Base-by-base conservation (phyloP, 1,284 basidiomycete species). In the Leccinum variabile region DNA sequence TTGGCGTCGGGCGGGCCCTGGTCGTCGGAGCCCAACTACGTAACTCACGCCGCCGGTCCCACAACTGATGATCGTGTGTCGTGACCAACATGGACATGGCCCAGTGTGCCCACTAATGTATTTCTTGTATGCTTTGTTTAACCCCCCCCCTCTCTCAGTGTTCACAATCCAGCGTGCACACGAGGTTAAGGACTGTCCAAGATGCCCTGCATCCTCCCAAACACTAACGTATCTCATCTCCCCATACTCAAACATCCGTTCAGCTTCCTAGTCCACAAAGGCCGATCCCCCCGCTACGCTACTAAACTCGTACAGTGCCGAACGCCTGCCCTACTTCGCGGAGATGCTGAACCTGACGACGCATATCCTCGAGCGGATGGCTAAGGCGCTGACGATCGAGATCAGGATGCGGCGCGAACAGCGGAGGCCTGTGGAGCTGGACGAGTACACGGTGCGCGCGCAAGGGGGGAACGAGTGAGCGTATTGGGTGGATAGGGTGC, bases 91-190 rank as follows among this genome's bases (percentile, higher is more conserved):
- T 3, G 0, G 63, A 69, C 57, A 60, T 63, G 10, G 69, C 64
- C 10, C 65, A 70, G 63, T 69, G 55, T 13, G 65, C 59, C 8
- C 3, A 16, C n/a, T 9, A 13, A 32, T 30, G 30, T 30, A 30
- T 8, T 30, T 30, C 0, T 35, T 1, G 33, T 35, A 35, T 13
- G 33, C 11, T 35, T 35, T 2, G 33, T 35, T 35, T 11, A 35
- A 5, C 16, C 16, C 13, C 4, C n/a, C 25, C 13, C 50, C 28
- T 16, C 13, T 53, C 28, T 16, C 62, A 82, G 81, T 63, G 75
- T 78, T 16, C 81, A 82, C 61, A 80, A 77, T 54, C 80, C 79
- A 28, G 74, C 78, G 1, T 81, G 82, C n/a, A 78, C 79, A 5
- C 80, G 81, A 62, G 81, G 79, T 10, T 80, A 41, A 82, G 81